phyloP scores from a whole-genome alignment of 345 rosid genomes.

The Acer campestre region DNA sequence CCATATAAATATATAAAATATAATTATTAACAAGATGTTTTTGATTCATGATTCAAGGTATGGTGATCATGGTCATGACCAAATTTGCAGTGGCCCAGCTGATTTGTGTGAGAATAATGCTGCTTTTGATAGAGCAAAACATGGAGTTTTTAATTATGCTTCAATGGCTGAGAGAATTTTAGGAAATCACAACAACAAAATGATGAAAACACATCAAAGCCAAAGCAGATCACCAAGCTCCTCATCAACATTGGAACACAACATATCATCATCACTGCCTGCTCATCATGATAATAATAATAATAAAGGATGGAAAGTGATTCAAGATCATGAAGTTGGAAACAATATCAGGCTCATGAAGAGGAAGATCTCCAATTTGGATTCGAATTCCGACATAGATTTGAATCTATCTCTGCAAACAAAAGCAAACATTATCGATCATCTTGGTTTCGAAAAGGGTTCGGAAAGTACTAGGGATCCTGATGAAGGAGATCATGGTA shows the following conservation, averaged over 20 bases:
- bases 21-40: not conserved
- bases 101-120: too few species aligned
- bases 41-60: conserved; percentile 32
- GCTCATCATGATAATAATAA: not conserved
- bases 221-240: conserved; percentile 28
- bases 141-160: conserved; percentile 30
- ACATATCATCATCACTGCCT: not conserved
- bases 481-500: conserved; percentile 27
- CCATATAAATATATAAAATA: too few species aligned
- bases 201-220: conserved; percentile 25
- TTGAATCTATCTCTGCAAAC: conserved; percentile 69
- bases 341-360: conserved; percentile 23
- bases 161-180: conserved; percentile 34
- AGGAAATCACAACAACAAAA: conserved; percentile 32
- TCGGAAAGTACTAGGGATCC: not conserved
- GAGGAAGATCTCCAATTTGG: conserved; percentile 38
- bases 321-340: conserved; percentile 22
- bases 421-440: conserved; percentile 21
- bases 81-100: conserved; percentile 16
- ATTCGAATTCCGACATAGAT: conserved; percentile 44
- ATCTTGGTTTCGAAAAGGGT: conserved; percentile 15
- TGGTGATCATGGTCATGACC: conserved; percentile 39
- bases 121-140: conserved; percentile 28
- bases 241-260: conserved; percentile 23
- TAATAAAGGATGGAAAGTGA: conserved; percentile 12